phyloP scores from a whole-genome alignment of 345 rosid genomes.

The Viola odorata region DNA sequence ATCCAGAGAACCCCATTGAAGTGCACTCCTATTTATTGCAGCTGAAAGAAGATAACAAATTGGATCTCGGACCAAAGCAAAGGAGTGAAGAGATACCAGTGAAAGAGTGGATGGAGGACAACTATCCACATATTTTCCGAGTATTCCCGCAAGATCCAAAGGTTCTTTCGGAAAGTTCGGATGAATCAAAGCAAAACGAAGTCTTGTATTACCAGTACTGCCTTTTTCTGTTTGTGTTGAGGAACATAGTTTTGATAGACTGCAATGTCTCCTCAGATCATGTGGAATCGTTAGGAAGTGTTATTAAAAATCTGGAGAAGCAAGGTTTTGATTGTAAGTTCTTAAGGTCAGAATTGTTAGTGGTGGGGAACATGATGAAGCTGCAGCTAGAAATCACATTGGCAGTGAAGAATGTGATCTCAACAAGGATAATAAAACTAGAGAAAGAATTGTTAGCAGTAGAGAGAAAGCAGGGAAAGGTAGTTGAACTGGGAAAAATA shows the following conservation, averaged over 20 bases:
- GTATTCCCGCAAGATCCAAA: conserved; percentile 25
- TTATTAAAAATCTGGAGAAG: conserved; percentile 18
- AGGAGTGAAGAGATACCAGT: conserved; percentile 20
- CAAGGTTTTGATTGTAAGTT: conserved; percentile 30
- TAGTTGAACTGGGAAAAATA: conserved; percentile 1
- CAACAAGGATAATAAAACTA: conserved; percentile 9
- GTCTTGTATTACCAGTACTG: conserved; percentile 19
- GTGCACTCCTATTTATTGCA: conserved; percentile 27
- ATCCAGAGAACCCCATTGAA: conserved; percentile 24
- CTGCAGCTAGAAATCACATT: conserved; percentile 11
- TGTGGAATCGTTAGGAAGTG: conserved; percentile 19
- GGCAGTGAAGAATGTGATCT: conserved; percentile 21
- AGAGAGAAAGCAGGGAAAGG: not conserved
- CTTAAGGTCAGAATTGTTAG: conserved; percentile 25
- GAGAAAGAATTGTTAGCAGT: conserved; percentile 13
- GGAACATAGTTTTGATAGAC: conserved; percentile 22
- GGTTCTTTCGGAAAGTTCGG: conserved; percentile 2
- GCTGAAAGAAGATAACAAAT: conserved; percentile 22
- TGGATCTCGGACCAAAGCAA: conserved; percentile 21
- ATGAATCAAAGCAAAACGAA: conserved; percentile 13
- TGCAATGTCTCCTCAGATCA: conserved; percentile 16
- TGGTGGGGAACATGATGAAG: conserved; percentile 18
- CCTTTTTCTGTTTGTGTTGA: conserved; percentile 24
- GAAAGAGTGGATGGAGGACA: conserved; percentile 28
- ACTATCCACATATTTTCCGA: conserved; percentile 21